Base-by-base conservation (phyloP, 139 green algal species). In the Picochlorum sp. region DNA sequence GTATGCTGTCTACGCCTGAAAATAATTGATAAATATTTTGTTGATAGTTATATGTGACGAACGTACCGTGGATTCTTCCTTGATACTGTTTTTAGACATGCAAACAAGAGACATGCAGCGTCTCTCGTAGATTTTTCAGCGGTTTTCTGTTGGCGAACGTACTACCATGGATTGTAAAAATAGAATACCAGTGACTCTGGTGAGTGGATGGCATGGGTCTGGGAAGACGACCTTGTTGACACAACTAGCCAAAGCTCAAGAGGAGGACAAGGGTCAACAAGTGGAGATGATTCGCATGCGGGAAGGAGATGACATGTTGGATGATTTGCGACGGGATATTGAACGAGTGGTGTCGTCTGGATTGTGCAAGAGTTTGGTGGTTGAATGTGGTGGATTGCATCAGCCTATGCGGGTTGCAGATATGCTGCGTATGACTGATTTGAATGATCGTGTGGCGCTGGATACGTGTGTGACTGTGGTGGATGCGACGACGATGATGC, bases 181-280 rank as follows among this genome's bases (percentile, higher is more conserved):
- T 41, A 41, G 57, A 34, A 61, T 89, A 54, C 79, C 76, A 0
- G 75, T 88, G 20, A 91, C 85, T 13, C 64, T 90, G 45, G 63
- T 90, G 11, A 74, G 49, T 38, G 85, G 85, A 3, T 90, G 88
- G 51, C 61, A 87, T 2, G 85, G 79, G 59, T 78, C 84, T 20
- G 85, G 85, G 30, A 94, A 95, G 73, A 94, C 87, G 30, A 95
- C 83, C 0, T 67, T 95, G 50, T 63, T 95, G 34, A 69, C 69
- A 7, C 78, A 85, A 57, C 34, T 41, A 13, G 34, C 34, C 34
- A 41, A 41, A 10, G 8, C 8, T 3, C 8, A 41, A 41, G 34
- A 13, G 8, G 34, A 30, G 26, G 26, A 30, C 3, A 30, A 30
- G 26, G 26, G 26, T 30, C 26, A 30, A 30, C 26, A 8, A 11